These are phyloP conservation scores for Rostrohypoxylon terebratum DNA, from an alignment of 495 filamentous ascomycete species.

Conservation along the genomic window DNA sequence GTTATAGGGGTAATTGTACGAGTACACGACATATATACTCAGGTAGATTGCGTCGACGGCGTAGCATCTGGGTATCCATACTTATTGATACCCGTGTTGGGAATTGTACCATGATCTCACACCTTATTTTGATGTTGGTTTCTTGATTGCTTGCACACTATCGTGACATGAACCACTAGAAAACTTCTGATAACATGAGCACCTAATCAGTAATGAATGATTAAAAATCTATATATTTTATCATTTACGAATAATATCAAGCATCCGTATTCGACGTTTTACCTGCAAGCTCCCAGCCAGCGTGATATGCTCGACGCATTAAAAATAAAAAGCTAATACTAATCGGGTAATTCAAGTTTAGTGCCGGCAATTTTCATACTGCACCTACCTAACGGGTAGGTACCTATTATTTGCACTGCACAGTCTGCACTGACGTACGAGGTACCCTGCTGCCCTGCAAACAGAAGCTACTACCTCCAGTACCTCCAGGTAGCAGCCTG, in stretches of 20 bases:
- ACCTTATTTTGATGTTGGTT: not conserved
- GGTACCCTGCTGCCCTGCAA: slow-evolving; percentile 14
- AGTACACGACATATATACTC: slow-evolving; percentile 19
- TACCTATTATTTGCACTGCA: not conserved
- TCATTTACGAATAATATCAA: not conserved
- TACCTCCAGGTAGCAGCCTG: not conserved
- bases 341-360: slow-evolving; percentile 3
- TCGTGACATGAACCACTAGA: not conserved
- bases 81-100: slow-evolving; percentile 8
- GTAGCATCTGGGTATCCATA: slow-evolving; percentile 17
- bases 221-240: not conserved
- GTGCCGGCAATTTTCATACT: not conserved
- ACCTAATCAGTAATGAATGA: not conserved
- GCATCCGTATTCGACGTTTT: not conserved
- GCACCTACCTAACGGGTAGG: not conserved
- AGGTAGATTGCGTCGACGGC: slow-evolving; percentile 24
- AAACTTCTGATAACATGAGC: not conserved
- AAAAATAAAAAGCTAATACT: not conserved
- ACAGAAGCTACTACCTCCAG: slow-evolving; percentile 16
- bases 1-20: slow-evolving; percentile 29
- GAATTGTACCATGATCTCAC: slow-evolving; percentile 12
- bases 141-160: not conserved
- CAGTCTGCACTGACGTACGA: not conserved
- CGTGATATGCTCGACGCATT: not conserved
- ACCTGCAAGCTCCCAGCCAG: not conserved